Base-by-base conservation (phyloP, 1,139 yeast genomes). In the Ogataea hybrid region DNA sequence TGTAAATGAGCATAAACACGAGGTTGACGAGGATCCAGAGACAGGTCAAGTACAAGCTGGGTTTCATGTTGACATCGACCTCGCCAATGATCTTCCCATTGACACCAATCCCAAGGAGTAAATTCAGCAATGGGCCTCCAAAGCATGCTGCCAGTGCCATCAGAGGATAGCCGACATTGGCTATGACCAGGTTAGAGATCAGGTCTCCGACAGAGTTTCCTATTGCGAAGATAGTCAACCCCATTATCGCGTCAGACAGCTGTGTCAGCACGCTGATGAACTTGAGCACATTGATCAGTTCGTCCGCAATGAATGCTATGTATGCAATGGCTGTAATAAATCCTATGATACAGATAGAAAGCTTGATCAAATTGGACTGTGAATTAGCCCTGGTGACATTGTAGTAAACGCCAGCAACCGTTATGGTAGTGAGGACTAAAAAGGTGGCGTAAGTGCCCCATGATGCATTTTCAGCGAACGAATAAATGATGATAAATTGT, bases 111-210 rank as follows among this genome's bases (percentile, higher is more conserved):
- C 89, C 89, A 5, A 81, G 61, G 5, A 82, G 59, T 29, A 82
- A 68, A 49, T 80, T 81, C 37, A 82, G 58, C 54, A 90, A 66
- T 0, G 97, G 97, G 1, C 97, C 94, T 1, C 97, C 97, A 62
- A 89, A 86, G 58, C 97, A 90, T 0, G 97, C 97, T 11, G 95
- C 85, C 31, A 92, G 71, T 0, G 97, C 97, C 92, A 90, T 87
- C 48, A 85, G 74, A 0, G 96, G 90, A 68, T 81, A 83, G 0
- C 97, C 97, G 79, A 87, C 79, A 48, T 69, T 71, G 0, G 96
- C 92, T 39, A 92, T 81, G 0, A 95, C 85, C 38, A 84, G 69
- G 56, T 92, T 89, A 0, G 97, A 84, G 2, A 90, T 80, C 41
- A 90, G 70, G 56, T 92, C 98, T 5, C 97, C 96, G 5, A 88